A percentile compares a stretch with the other conserved stretches of the same genome.
Evolutionary conservation across 768 basidiomycete genomes (phyloP).

Genomic region (Suillus weaverae): DNA sequence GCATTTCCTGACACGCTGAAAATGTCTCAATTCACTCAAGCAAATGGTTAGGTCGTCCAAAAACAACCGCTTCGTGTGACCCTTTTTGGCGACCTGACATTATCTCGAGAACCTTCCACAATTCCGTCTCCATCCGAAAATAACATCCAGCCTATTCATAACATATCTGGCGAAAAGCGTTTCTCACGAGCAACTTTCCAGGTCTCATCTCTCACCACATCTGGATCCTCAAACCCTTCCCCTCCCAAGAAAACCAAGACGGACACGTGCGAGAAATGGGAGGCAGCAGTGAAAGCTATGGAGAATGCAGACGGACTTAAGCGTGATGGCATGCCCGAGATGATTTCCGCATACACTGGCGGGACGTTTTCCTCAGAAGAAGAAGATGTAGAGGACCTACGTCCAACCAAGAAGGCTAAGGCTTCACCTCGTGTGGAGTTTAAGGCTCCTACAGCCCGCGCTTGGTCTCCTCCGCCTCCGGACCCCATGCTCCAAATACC

Average conservation of each 20-base stretch:
- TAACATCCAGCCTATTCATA: conserved; percentile 43
- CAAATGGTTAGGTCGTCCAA: conserved; percentile 22
- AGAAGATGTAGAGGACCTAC: background rate
- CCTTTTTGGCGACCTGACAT: conserved; percentile 31
- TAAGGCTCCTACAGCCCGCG: conserved; percentile 13
- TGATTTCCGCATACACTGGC: conserved; percentile 30
- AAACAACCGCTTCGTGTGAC: conserved; percentile 30
- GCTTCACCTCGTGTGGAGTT: conserved; percentile 3
- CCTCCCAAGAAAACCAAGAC: conserved; percentile 42
- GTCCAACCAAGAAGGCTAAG: conserved; percentile 27
- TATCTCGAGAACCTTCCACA: conserved; percentile 25
- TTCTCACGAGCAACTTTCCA: conserved; percentile 44
- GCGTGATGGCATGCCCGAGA: conserved; percentile 50
- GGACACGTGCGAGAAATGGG: conserved; percentile 44
- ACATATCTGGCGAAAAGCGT: conserved; percentile 37
- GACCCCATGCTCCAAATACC: conserved; percentile 58
- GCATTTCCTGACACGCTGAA: conserved; percentile 19
- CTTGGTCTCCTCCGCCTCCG: conserved; percentile 43
- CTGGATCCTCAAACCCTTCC: conserved; percentile 26
- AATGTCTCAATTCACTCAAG: background rate
- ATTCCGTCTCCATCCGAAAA: conserved; percentile 34
- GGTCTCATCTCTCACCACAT: conserved; percentile 10
- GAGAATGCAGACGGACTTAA: conserved; percentile 42
- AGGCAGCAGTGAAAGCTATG: conserved; percentile 47
- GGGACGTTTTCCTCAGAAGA: conserved; percentile 16